Conservation (phyloP, 2,329 filamentous ascomycete species). For the Pseudocercospora pini-densiflorae region DNA sequence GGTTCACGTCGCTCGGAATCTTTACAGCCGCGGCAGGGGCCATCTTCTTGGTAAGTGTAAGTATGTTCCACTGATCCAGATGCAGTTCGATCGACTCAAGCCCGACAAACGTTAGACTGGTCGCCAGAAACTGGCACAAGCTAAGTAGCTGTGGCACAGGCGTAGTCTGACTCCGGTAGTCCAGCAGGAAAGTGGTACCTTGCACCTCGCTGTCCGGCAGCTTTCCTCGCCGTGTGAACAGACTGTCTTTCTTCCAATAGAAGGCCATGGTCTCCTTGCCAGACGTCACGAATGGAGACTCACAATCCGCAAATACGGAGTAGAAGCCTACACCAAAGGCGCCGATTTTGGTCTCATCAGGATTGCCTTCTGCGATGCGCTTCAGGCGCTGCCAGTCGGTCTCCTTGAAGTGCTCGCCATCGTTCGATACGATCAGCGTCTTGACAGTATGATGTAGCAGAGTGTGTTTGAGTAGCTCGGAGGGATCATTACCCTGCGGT, state of each 20-base stretch:
- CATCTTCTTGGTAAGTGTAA: constrained; percentile 81
- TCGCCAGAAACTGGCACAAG: constrained; percentile 89
- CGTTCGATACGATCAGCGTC: constrained; percentile 88
- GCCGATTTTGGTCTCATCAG: constrained; percentile 98
- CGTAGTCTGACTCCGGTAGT: constrained; percentile 87
- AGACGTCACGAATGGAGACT: constrained; percentile 95
- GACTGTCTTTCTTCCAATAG: constrained; percentile 98
- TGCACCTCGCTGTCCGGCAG: constrained; percentile 58
- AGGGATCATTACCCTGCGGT: constrained; percentile 67
- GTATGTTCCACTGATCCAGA: constrained; percentile 83
- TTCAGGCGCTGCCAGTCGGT: constrained; percentile 95
- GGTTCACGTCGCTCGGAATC: constrained; percentile 79
- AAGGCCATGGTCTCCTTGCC: constrained; percentile 95
- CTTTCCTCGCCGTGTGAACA: constrained; percentile 87
- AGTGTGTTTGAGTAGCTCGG: constrained; percentile 78
- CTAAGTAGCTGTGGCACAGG: constrained; percentile 85
- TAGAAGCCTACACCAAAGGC: constrained; percentile 99
- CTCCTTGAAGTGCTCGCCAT: constrained; percentile 83
- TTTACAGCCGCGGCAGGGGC: constrained; percentile 74
- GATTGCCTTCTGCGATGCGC: constrained; percentile 98
- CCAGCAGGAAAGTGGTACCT: constrained; percentile 90
- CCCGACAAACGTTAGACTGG: constrained; percentile 93
- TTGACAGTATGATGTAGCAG: constrained; percentile 84
- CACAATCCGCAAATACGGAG: constrained; percentile 96
- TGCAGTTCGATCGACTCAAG: constrained; percentile 86